Percentiles rank a stretch among this genome's conserved stretches.
phyloP scores from a whole-genome alignment of 305 asterid genomes.

The Ilex paraguariensis region DNA sequence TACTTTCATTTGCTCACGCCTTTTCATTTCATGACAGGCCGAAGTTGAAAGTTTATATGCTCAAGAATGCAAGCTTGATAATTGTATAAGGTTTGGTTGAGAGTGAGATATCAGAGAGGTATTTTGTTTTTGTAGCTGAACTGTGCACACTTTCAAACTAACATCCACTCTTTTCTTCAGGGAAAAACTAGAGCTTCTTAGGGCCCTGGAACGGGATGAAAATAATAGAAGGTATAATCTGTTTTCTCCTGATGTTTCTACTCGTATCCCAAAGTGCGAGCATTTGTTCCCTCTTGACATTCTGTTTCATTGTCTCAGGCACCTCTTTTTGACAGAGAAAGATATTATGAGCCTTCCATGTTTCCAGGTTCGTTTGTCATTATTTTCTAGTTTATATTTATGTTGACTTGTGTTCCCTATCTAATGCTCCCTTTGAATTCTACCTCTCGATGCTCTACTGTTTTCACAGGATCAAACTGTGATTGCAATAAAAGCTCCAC shows the following conservation, averaged over 20 bases:
- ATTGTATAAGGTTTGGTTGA: conserved; percentile 57
- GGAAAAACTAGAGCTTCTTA: conserved; percentile 50
- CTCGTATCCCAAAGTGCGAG: conserved; percentile 1
- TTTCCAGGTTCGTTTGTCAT: conserved; percentile 44
- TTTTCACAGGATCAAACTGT: conserved; percentile 53
- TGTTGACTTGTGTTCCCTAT: conserved; percentile 7
- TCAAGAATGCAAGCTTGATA: conserved; percentile 55
- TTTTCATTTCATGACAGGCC: conserved; percentile 37
- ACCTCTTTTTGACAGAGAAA: conserved; percentile 58
- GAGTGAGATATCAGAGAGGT: not conserved
- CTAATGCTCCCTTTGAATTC: conserved; percentile 15
- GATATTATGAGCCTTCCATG: conserved; percentile 64
- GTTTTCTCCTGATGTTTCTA: conserved; percentile 14
- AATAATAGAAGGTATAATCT: conserved; percentile 47
- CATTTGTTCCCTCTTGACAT: not conserved
- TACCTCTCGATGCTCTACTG: conserved; percentile 11
- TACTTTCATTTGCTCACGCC: not conserved
- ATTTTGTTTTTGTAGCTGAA: not conserved
- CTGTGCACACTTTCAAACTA: conserved; percentile 10
- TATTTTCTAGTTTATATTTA: not conserved
- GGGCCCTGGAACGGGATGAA: conserved; percentile 37
- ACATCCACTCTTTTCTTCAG: conserved; percentile 38
- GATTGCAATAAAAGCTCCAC: conserved; percentile 74
- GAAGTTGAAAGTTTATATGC: conserved; percentile 44
- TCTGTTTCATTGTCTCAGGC: conserved; percentile 39